phyloP scores from a whole-genome alignment of 768 basidiomycete genomes.

The Tricholoma sp. region DNA sequence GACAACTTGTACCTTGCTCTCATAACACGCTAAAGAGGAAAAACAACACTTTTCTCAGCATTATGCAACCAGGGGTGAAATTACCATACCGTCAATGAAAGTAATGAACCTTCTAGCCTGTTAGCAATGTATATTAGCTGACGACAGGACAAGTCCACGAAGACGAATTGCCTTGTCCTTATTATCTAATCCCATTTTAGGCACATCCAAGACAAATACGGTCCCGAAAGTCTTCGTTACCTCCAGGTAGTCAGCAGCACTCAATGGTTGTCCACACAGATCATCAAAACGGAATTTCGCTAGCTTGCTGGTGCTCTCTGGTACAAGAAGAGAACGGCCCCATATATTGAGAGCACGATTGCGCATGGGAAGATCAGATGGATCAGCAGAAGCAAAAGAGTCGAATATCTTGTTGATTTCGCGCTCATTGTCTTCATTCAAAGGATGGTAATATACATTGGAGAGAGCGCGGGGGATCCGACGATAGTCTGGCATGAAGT shows the following conservation, averaged over 20 bases:
- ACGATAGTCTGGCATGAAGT: constrained; percentile 70
- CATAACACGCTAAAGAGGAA: constrained; percentile 67
- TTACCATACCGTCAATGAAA: constrained; percentile 79
- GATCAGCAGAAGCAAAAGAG: constrained; percentile 53
- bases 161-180: constrained; percentile 70
- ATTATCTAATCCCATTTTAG: constrained; percentile 78
- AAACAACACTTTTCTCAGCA: not conserved
- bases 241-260: constrained; percentile 95
- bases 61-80: not conserved
- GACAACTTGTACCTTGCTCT: constrained; percentile 64
- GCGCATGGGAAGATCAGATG: constrained; percentile 48
- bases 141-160: not conserved
- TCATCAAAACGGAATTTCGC: constrained; percentile 86
- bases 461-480: constrained; percentile 90
- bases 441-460: constrained; percentile 86
- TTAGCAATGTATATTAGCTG: constrained; percentile 2
- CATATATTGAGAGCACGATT: constrained; percentile 77
- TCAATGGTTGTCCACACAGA: constrained; percentile 83
- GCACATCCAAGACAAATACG: constrained; percentile 82
- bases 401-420: constrained; percentile 86
- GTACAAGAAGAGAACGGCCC: constrained; percentile 79
- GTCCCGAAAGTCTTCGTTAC: constrained; percentile 85
- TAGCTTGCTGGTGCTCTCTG: constrained; percentile 72
- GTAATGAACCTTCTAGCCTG: constrained; percentile 95
- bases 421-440: constrained; percentile 53